phyloP scores from a whole-genome alignment of 2,329 filamentous ascomycete genomes.

The Trichophyton mentagrophytes region DNA sequence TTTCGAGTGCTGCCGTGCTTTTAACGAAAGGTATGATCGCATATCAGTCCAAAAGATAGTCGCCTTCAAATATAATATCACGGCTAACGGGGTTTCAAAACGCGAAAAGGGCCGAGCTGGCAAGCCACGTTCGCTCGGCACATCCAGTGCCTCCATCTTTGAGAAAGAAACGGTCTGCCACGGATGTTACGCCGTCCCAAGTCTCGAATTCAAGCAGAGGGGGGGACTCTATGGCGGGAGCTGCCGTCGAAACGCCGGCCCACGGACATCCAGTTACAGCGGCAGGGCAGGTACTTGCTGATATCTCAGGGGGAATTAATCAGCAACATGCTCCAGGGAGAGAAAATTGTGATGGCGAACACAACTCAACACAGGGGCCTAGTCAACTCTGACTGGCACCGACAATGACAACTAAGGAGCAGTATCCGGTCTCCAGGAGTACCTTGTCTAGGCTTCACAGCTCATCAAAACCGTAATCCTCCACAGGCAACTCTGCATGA shows the following conservation, averaged over 20 bases:
- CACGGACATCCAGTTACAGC: not conserved
- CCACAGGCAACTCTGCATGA: too few species aligned
- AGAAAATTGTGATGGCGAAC: not conserved
- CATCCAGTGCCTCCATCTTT: not conserved
- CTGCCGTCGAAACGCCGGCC: not conserved
- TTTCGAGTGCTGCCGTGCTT: slow-evolving; percentile 37
- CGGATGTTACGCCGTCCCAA: not conserved
- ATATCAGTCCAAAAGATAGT: not conserved
- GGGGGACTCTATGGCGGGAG: not conserved
- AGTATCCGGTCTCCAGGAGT: too few species aligned
- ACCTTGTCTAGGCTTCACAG: too few species aligned
- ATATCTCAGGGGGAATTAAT: not conserved
- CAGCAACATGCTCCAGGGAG: not conserved
- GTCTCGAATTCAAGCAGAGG: not conserved
- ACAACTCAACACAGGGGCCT: not conserved
- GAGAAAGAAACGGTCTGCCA: not conserved
- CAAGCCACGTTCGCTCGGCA: not conserved
- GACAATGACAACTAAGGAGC: too few species aligned
- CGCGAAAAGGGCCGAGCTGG: not conserved
- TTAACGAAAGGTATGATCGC: slow-evolving; percentile 31
- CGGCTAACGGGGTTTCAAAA: not conserved
- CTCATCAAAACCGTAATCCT: too few species aligned
- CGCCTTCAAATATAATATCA: not conserved
- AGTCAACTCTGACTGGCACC: too few species aligned
- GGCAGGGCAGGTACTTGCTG: not conserved